Percentiles rank a stretch among this genome's conserved stretches.
Conservation (phyloP, 1,284 basidiomycete genomes). For the Cronartium quercuum region DNA sequence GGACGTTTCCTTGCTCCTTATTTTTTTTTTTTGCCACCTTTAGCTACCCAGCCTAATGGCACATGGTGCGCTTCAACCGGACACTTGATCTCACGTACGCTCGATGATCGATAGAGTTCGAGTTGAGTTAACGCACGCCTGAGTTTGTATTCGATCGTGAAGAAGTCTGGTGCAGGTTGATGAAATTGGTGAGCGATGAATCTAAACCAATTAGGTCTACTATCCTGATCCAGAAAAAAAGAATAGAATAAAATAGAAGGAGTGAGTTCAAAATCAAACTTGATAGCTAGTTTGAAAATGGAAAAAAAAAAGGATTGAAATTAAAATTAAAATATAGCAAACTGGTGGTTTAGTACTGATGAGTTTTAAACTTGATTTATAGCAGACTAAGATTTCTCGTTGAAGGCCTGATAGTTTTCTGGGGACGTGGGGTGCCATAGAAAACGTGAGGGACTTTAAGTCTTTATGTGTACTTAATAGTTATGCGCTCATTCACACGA, state of each 20-base stretch:
- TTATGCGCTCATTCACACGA: no score
- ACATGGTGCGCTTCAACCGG: neutral
- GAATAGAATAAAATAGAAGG: neutral
- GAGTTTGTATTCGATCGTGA: neutral
- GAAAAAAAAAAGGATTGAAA: neutral
- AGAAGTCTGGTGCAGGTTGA: neutral
- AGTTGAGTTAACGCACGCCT: neutral
- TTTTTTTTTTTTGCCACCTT: neutral
- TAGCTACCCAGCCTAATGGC: neutral
- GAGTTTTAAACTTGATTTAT: neutral
- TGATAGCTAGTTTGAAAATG: neutral
- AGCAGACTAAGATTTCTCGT: neutral
- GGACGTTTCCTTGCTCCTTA: neutral
- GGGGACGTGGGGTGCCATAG: neutral
- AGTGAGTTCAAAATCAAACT: neutral
- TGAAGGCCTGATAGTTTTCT: neutral
- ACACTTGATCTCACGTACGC: neutral
- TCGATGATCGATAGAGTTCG: neutral
- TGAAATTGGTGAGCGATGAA: neutral
- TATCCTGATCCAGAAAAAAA: neutral
- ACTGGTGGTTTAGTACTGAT: neutral
- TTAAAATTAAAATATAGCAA: neutral
- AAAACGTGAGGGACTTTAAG: no score
- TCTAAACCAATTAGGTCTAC: neutral
- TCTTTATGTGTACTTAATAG: no score